Conservation (phyloP, 495 filamentous ascomycete genomes). For the Penicillium ucsense region DNA sequence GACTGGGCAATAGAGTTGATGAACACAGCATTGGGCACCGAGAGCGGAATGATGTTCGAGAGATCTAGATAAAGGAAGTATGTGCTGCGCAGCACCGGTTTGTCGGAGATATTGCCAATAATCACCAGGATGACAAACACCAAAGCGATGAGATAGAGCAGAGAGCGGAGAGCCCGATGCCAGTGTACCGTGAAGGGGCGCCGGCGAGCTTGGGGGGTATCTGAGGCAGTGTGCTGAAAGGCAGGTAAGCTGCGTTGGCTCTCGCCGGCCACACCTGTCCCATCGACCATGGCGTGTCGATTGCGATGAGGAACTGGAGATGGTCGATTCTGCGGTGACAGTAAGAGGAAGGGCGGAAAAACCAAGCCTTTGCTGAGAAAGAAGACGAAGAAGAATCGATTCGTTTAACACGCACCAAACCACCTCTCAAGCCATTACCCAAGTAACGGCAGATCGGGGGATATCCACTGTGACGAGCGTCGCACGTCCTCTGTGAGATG, state of each 20-base stretch:
- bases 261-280: conserved; percentile 5
- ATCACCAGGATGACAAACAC: conserved; percentile 71
- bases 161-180: conserved; percentile 46
- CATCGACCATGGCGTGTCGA: conserved; percentile 6
- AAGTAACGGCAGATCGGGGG: too few species aligned
- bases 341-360: too few species aligned
- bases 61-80: conserved; percentile 81
- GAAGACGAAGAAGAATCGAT: too few species aligned
- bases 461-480: too few species aligned
- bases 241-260: conserved; percentile 19
- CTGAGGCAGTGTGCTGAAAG: conserved; percentile 18
- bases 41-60: conserved; percentile 69
- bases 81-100: conserved; percentile 50
- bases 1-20: conserved; percentile 86
- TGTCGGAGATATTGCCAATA: conserved; percentile 57
- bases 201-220: conserved; percentile 17
- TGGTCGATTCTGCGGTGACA: too few species aligned
- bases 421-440: too few species aligned
- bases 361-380: too few species aligned
- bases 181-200: conserved; percentile 23
- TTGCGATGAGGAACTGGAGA: background rate
- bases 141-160: conserved; percentile 62
- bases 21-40: conserved; percentile 62
- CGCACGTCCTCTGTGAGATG: too few species aligned
- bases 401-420: too few species aligned